These are phyloP conservation scores for Thalassia testudinum DNA, from an alignment of 116 monocot genomes.

Conservation along the genomic window DNA sequence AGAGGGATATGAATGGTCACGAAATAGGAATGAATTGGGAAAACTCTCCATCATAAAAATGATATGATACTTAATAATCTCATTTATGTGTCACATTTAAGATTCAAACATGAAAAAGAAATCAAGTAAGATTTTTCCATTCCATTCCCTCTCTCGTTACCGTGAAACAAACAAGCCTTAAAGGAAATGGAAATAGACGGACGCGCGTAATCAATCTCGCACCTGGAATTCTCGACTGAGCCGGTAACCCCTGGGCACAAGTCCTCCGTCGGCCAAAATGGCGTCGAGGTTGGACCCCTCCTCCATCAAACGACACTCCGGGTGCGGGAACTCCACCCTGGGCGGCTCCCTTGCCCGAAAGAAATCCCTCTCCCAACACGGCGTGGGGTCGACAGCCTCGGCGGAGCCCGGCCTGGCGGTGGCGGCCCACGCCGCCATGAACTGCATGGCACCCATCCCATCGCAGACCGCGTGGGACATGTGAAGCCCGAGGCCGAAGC, in stretches of 20 bases:
- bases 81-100: too few relatives aligned
- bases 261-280: background rate
- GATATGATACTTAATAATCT: too few relatives aligned
- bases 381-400: background rate
- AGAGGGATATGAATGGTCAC: too few relatives aligned
- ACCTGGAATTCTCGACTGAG: background rate
- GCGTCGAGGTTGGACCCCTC: background rate
- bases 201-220: too few relatives aligned
- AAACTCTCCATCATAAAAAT: too few relatives aligned
- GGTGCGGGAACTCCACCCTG: background rate
- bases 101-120: too few relatives aligned
- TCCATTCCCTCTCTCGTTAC: too few relatives aligned
- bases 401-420: background rate
- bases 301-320: background rate
- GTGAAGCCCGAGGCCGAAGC: constrained; percentile 2
- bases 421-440: constrained; percentile 5
- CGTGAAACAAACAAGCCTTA: too few relatives aligned
- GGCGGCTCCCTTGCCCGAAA: too few relatives aligned
- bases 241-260: background rate
- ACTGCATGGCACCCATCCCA: constrained; percentile 7
- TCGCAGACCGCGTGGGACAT: constrained; percentile 5
- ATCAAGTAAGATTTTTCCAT: too few relatives aligned
- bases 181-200: too few relatives aligned
- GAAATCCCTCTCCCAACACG: constrained; percentile 7
- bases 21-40: too few relatives aligned